These are phyloP conservation scores for Trichoderma erinaceum DNA, from an alignment of 495 filamentous ascomycete species.

Conservation along the genomic window DNA sequence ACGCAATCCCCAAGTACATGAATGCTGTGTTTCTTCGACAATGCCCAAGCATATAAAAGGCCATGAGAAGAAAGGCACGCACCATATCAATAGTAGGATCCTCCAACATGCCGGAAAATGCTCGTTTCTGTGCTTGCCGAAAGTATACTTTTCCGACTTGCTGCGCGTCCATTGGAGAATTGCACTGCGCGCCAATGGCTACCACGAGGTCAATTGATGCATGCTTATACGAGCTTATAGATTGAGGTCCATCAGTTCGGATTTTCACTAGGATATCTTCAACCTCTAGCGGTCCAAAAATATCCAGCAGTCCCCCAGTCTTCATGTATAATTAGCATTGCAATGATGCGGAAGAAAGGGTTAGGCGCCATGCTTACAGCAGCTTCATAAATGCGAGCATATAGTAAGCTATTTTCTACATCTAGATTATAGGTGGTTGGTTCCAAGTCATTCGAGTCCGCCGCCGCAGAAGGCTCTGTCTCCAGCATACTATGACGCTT, in stretches of 20 bases:
- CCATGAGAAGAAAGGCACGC: slow-evolving; percentile 37
- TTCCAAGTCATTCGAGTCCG: background rate
- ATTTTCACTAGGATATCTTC: background rate
- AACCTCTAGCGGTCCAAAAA: slow-evolving; percentile 14
- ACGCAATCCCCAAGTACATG: slow-evolving; percentile 44
- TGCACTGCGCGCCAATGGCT: slow-evolving; percentile 41
- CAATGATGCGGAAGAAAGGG: background rate
- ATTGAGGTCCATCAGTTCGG: background rate
- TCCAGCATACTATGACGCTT: slow-evolving; percentile 20
- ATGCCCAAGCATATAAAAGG: slow-evolving; percentile 44
- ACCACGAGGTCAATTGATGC: slow-evolving; percentile 44
- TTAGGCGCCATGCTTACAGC: slow-evolving; percentile 6
- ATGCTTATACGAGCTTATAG: slow-evolving; percentile 34
- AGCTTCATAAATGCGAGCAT: slow-evolving; percentile 4
- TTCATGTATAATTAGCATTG: slow-evolving; percentile 6
- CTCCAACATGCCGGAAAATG: slow-evolving; percentile 17
- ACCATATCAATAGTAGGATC: slow-evolving; percentile 26
- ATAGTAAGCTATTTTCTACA: slow-evolving; percentile 9
- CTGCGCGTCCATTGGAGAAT: slow-evolving; percentile 23
- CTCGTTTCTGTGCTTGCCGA: slow-evolving; percentile 26
- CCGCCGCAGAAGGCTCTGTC: background rate
- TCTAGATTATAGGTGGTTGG: slow-evolving; percentile 3
- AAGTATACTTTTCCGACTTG: slow-evolving; percentile 26
- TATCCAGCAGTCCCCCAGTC: slow-evolving; percentile 16
- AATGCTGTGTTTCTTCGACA: slow-evolving; percentile 45